These are phyloP conservation scores for Aeschynomene evenia DNA, from an alignment of 306 rosid species.

Conservation along the genomic window DNA sequence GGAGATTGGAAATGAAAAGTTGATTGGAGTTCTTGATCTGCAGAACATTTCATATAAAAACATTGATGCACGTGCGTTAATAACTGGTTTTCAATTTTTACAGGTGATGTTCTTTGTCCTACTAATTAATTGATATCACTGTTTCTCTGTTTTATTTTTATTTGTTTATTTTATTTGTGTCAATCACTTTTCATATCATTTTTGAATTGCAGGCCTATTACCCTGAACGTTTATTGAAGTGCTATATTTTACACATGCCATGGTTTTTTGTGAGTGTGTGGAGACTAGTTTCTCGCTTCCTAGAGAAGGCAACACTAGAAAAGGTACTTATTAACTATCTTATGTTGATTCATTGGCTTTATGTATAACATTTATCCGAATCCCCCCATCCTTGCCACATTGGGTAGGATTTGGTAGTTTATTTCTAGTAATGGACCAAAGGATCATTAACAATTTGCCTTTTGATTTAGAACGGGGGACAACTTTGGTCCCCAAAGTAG, in stretches of 20 bases:
- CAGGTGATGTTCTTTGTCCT: conserved; percentile 53
- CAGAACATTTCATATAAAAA: conserved; percentile 60
- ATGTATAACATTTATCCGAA: neutral
- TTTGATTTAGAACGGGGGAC: neutral
- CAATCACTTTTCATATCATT: neutral
- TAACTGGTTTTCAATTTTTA: conserved; percentile 84
- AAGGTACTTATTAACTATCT: conserved; percentile 51
- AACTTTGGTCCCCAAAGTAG: neutral
- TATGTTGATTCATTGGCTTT: neutral
- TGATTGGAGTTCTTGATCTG: conserved; percentile 77
- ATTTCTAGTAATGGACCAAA: neutral
- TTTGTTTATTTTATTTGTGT: neutral
- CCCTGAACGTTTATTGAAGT: conserved; percentile 84
- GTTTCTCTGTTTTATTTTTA: neutral
- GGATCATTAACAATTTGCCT: neutral
- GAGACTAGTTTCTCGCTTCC: conserved; percentile 79
- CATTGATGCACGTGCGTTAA: conserved; percentile 74
- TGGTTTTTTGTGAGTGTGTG: conserved; percentile 86
- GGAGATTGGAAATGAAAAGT: conserved; percentile 81
- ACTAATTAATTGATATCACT: too few relatives aligned
- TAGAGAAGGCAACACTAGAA: conserved; percentile 74
- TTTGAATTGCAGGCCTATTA: conserved; percentile 67
- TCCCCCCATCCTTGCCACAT: neutral
- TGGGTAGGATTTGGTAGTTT: neutral
- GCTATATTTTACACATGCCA: conserved; percentile 77